These are phyloP conservation scores for Botrytis fabae DNA, from an alignment of 2,329 filamentous ascomycete genomes.

Conservation along the genomic window DNA sequence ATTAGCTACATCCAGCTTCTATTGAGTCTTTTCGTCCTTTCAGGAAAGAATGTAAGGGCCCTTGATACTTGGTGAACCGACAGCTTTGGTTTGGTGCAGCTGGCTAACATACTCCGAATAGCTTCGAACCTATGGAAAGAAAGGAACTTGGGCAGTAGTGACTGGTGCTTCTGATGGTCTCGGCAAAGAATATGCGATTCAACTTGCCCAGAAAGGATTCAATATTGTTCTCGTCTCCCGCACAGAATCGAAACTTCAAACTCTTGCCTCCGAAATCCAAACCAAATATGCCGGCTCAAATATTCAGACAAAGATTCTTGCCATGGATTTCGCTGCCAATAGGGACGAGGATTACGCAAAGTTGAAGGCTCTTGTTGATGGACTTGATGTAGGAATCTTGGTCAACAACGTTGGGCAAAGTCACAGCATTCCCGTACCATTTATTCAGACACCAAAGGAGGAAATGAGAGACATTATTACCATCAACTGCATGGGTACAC, in stretches of 20 bases:
- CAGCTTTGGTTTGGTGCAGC: background rate
- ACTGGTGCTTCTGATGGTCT: conserved; percentile 96
- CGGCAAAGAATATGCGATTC: conserved; percentile 91
- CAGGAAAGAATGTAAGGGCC: conserved; percentile 56
- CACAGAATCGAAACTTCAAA: conserved; percentile 85
- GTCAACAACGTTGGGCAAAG: conserved; percentile 97
- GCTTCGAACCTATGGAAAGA: conserved; percentile 87
- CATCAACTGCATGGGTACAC: conserved; percentile 90
- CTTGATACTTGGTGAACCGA: background rate
- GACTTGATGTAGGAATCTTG: conserved; percentile 79
- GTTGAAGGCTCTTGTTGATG: conserved; percentile 66
- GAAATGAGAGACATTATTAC: conserved; percentile 90
- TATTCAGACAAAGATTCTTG: conserved; percentile 72
- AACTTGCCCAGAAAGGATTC: conserved; percentile 89
- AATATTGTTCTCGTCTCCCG: conserved; percentile 94
- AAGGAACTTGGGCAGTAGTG: conserved; percentile 90
- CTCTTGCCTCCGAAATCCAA: conserved; percentile 73
- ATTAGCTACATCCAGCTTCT: conserved; percentile 62
- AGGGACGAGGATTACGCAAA: conserved; percentile 76
- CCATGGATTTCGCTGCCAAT: conserved; percentile 90
- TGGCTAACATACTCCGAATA: conserved; percentile 41
- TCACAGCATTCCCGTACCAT: conserved; percentile 89
- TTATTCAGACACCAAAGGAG: conserved; percentile 72
- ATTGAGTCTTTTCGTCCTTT: conserved; percentile 67
- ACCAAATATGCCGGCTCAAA: conserved; percentile 60